Evolutionary conservation across 2,329 filamentous ascomycete genomes (phyloP).

Genomic region (Xylariaceae sp.): DNA sequence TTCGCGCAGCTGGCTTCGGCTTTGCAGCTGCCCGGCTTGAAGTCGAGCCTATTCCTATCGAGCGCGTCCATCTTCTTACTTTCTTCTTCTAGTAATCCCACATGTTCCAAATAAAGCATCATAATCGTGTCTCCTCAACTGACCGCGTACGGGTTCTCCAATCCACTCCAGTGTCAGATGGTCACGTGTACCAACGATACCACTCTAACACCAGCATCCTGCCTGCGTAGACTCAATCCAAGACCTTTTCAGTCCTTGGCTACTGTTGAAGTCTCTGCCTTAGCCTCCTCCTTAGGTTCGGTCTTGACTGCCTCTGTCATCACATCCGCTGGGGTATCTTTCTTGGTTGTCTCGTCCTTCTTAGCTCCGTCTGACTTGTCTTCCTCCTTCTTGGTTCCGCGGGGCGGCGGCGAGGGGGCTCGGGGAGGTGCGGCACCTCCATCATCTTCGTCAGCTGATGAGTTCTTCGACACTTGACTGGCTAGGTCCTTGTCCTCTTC

Average conservation of each 20-base stretch:
- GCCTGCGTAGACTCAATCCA: too few relatives aligned
- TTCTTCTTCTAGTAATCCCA: constrained; percentile 12
- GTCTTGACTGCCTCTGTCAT: constrained; percentile 21
- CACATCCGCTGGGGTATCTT: constrained; percentile 18
- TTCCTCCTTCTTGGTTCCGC: constrained; percentile 24
- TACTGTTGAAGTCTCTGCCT: constrained; percentile 16
- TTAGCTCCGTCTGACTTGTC: constrained; percentile 15
- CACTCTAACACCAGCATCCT: constrained; percentile 2
- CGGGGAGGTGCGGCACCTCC: constrained; percentile 26
- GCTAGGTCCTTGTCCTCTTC: constrained; percentile 83
- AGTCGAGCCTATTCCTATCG: neutral
- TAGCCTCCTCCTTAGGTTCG: constrained; percentile 18
- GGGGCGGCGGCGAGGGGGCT: constrained; percentile 28
- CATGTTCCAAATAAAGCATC: constrained; percentile 19
- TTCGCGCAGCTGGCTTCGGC: too few relatives aligned
- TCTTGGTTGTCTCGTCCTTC: constrained; percentile 19
- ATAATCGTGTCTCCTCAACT: constrained; percentile 18
- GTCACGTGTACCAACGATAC: constrained; percentile 6
- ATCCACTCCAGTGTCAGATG: constrained; percentile 12
- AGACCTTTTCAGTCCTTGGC: constrained; percentile 20
- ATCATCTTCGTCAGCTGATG: constrained; percentile 23
- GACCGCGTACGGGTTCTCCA: constrained; percentile 13
- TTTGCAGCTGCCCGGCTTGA: too few relatives aligned
- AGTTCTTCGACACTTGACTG: constrained; percentile 72
- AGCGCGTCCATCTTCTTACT: neutral